Evolutionary conservation across 2,329 filamentous ascomycete species (phyloP).

Genomic region (Colletotrichum magnum): DNA sequence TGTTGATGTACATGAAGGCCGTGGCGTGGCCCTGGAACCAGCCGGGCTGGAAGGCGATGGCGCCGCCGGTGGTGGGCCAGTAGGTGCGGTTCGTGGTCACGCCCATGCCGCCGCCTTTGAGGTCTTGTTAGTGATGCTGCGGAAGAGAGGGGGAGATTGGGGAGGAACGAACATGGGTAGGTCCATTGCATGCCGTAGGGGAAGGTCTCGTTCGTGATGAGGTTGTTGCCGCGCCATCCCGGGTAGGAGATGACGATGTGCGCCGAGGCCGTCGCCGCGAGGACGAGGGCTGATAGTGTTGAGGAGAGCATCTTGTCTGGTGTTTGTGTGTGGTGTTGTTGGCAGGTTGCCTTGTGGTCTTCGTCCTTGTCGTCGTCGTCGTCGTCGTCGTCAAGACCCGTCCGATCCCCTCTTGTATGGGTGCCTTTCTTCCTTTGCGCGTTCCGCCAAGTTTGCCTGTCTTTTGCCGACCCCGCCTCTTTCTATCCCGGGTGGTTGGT

Average conservation of each 20-base stretch:
- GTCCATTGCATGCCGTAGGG: slow-evolving; percentile 96
- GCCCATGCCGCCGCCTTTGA: slow-evolving; percentile 84
- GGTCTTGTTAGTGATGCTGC: slow-evolving; percentile 35
- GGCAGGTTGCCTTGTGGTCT: background rate
- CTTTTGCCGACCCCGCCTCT: too few species aligned
- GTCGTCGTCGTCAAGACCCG: background rate
- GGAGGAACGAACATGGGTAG: slow-evolving; percentile 83
- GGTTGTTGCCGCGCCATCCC: slow-evolving; percentile 88
- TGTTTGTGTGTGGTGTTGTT: slow-evolving; percentile 19
- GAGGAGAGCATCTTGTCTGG: slow-evolving; percentile 61
- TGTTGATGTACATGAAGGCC: slow-evolving; percentile 90
- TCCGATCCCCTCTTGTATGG: background rate
- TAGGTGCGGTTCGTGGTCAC: slow-evolving; percentile 87
- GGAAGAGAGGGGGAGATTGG: background rate
- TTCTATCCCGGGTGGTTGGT: slow-evolving; percentile 12
- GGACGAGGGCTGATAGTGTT: slow-evolving; percentile 58
- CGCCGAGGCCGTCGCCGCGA: slow-evolving; percentile 68
- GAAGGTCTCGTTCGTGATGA: slow-evolving; percentile 82
- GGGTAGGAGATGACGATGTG: slow-evolving; percentile 91
- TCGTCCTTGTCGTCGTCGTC: background rate
- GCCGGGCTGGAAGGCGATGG: slow-evolving; percentile 91
- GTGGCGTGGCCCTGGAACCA: slow-evolving; percentile 93
- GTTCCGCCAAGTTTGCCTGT: too few species aligned
- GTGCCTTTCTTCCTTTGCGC: background rate
- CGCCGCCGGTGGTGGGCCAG: slow-evolving; percentile 91